Evolutionary conservation across 768 basidiomycete genomes (phyloP), one percentile per base, ranked within the genome.

Genomic region (Tulasnella sp.): DNA sequence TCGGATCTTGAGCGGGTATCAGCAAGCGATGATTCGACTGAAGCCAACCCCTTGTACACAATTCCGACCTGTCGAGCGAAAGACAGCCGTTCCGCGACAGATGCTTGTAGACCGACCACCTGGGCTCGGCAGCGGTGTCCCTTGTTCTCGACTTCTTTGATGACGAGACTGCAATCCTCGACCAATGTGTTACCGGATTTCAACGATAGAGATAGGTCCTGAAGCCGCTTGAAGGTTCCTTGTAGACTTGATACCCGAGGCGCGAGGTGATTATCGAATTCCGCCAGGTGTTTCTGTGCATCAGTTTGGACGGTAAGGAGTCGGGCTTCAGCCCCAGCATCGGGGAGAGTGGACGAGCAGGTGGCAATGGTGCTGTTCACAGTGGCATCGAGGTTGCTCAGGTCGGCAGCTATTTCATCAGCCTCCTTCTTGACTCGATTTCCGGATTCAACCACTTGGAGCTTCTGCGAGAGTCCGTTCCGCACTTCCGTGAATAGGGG

Each of bases 1-100:
- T 54, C 24, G 14, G 75, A n/a, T 31, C 80, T 44, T 34, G 42
- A 8, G 40, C 75, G 73, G 37, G 42, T 74, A 12, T 80, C 80
- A 31, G 72, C 80, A n/a, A 42, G 64, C n/a, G 80, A 76, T 34
- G 42, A 28, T 44, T 37, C 60, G 5, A 58, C 76, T 20, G 34
- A 28, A 31, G 44, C 76, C 48, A 79, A 20, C n/a, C n/a, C 54
- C 31, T 76, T 58, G 46, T 76, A 48, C 1, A 58, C 42, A 58
- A 76, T 34, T 46, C 48, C 34, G 20, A 46, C 76, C 46, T 76
- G 76, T 7, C 46, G 76, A 37, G 46, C 34, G 46, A 76, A 58
- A 37, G 76, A 46, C 22, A 76, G 16, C 60, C 60, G 60, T 64
- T 64, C 28, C 16, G 60, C 60, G 28, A 31, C 60, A 64, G 60